A percentile compares a stretch with the other conserved stretches of the same genome.
phyloP scores from a whole-genome alignment of 1,139 yeast genomes.

The Hansenula lynferdii region DNA sequence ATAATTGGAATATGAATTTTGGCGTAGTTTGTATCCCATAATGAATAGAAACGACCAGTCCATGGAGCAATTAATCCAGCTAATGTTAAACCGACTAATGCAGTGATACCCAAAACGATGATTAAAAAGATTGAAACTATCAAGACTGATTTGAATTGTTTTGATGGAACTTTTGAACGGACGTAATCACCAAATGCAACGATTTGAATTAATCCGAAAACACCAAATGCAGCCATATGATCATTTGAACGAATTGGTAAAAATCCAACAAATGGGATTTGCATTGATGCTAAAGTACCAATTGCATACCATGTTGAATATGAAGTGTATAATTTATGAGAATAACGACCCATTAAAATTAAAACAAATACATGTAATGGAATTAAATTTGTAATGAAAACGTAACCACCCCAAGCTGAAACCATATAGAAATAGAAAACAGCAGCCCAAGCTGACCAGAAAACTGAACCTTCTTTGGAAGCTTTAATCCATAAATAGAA shows the following conservation, averaged over 20 bases:
- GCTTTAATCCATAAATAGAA: conserved; percentile 96
- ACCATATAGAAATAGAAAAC: conserved; percentile 97
- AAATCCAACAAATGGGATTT: conserved; percentile 97
- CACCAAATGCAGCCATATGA: conserved; percentile 98
- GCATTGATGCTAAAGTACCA: conserved; percentile 98
- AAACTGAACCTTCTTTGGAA: conserved; percentile 82
- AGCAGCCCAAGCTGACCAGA: conserved; percentile 83
- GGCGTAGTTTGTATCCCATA: conserved; percentile 98
- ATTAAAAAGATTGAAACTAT: conserved; percentile 53
- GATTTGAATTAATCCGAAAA: conserved; percentile 90
- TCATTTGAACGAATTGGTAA: conserved; percentile 95
- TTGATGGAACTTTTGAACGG: conserved; percentile 65
- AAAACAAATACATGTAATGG: conserved; percentile 93
- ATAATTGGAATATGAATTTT: conserved; percentile 97
- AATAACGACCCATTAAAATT: conserved; percentile 91
- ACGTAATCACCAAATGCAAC: conserved; percentile 85
- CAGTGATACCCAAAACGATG: conserved; percentile 59
- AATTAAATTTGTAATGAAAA: conserved; percentile 94
- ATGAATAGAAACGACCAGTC: conserved; percentile 98
- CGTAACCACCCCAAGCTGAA: conserved; percentile 99
- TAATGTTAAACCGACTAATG: conserved; percentile 75
- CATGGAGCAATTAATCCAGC: conserved; percentile 97
- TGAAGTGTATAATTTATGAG: conserved; percentile 77
- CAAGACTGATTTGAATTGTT: conserved; percentile 73
- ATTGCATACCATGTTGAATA: conserved; percentile 96